Evolutionary conservation across 78 protist genomes (phyloP), one percentile per base, ranked within the genome.

Genomic region (Cavenderia fasciculata): DNA sequence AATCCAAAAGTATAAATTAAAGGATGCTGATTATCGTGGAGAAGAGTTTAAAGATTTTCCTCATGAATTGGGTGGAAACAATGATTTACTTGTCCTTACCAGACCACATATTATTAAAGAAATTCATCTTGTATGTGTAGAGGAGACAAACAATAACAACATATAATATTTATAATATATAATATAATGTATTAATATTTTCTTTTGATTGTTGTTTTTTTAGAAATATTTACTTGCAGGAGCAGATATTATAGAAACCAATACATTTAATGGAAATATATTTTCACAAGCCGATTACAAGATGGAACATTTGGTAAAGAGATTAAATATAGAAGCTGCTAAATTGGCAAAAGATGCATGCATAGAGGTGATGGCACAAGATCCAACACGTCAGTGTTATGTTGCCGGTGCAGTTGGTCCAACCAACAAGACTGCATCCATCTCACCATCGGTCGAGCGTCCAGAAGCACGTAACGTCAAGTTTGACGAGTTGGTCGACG

Each of bases 321-420:
- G 92, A 47, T 25, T 97, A 61, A 96, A 95, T 79, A 52, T 69
- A 18, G 96, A 84, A 51, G 66, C 97, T 7, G 97, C 98, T 11
- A 33, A 31, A 19, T 72, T 95, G 59, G 98, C 85, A 54, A 65
- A 75, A 25, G 52, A 36, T 11, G 90, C 94, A 27, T 75, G 65
- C 25, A 57, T 40, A 41, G 95, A 92, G 27, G 61, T 59, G 36
- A 85, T 74, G 18, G 49, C 34, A 21, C 51, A 36, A 2, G 95
- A 92, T 78, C 95, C 95, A 61, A 19, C 47, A n/a, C 2, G 11
- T 29, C 97, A 95, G 49, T 69, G 98, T 54, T 96, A 78, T 52
- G 99, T 97, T 18, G 98, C 98, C 21, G 99, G 99, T 72, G 98
- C 99, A 3, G 36, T 98, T 27, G 99, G 99, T 11, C 99, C 99